Base-by-base conservation (phyloP, 1,139 yeast genomes). In the Pichia sp. region DNA sequence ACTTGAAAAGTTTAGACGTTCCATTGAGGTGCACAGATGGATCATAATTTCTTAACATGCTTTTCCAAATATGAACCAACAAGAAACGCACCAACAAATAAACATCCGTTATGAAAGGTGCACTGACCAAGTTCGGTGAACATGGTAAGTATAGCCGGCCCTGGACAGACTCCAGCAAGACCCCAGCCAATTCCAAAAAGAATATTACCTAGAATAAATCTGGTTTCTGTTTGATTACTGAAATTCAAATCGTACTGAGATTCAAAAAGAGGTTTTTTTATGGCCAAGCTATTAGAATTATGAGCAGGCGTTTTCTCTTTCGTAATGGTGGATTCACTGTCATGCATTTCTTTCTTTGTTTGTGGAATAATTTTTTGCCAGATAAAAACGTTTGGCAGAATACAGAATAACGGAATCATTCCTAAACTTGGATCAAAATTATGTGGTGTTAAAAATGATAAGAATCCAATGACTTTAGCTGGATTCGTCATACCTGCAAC, bases 101-200 rank as follows among this genome's bases (percentile, higher is more conserved):
- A 11, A 29, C 8, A 52, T 12, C 64, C 64, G 54, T 7, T 40
- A 9, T 13, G 52, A 12, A 15, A 54, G 53, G 34, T 40, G 35
- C 5, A 16, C 6, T 6, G 45, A 40, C n/a, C 23, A 8, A 39
- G 23, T 40, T 55, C 54, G 13, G 54, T 43, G 2, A 53, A 45
- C 23, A 49, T 13, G 3, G 56, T 47, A 2, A 67, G 38, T 2
- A 69, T 50, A 8, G 72, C 78, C 11, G 78, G 77, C 3, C 75
- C 77, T 0, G 78, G 77, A 53, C 77, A 73, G 11, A 72, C 59
- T 1, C 78, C 78, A 0, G 68, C 56, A 3, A 71, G 38, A 1
- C 75, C 77, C 78, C 78, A 73, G 1, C 77, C 78, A 11, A 69
- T 24, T 4, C 78, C 78, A 53, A 73, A 73, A 2, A 72, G 32